These are phyloP conservation scores for Stemphylium lycopersici DNA, from an alignment of 2,329 filamentous ascomycete species.

Conservation along the genomic window DNA sequence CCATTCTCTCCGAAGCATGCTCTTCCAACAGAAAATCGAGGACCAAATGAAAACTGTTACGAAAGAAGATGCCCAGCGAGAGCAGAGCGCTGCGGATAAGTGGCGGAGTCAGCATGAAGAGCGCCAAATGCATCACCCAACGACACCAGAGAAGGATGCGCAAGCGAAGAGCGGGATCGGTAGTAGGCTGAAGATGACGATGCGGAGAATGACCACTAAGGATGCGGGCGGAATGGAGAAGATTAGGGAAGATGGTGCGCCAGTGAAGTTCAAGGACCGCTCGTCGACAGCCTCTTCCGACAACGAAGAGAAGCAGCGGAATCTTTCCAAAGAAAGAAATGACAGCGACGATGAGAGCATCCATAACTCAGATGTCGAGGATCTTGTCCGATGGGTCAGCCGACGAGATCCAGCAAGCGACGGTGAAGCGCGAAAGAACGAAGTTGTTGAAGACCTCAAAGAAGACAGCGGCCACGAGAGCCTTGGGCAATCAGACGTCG, in stretches of 20 bases:
- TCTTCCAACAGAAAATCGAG: conserved; percentile 42
- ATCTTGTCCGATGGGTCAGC: conserved; percentile 44
- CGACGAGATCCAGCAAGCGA: conserved; percentile 37
- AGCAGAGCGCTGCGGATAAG: conserved; percentile 24
- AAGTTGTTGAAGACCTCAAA: conserved; percentile 7
- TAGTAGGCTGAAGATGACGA: conserved; percentile 31
- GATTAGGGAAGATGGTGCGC: conserved; percentile 26
- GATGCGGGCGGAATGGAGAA: conserved; percentile 32
- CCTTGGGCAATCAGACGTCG: conserved; percentile 38
- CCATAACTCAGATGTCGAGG: conserved; percentile 42
- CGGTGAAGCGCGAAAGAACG: conserved; percentile 26
- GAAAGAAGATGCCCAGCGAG: conserved; percentile 26
- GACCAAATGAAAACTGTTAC: conserved; percentile 29
- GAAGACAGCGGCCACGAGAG: conserved; percentile 38
- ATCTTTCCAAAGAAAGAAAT: conserved; percentile 2
- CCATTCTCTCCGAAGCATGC: conserved; percentile 42
- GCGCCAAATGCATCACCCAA: conserved; percentile 33
- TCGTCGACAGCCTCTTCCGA: conserved; percentile 35
- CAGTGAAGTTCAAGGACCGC: conserved; percentile 25
- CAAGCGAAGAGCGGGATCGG: conserved; percentile 27
- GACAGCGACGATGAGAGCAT: conserved; percentile 34
- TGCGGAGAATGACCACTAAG: conserved; percentile 39
- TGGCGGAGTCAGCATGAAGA: conserved; percentile 40
- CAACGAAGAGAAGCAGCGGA: conserved; percentile 19
- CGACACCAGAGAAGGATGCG: conserved; percentile 30